These are phyloP conservation scores for Zoysia japonica DNA, from an alignment of 176 grass and related monocot genomes.

Conservation along the genomic window DNA sequence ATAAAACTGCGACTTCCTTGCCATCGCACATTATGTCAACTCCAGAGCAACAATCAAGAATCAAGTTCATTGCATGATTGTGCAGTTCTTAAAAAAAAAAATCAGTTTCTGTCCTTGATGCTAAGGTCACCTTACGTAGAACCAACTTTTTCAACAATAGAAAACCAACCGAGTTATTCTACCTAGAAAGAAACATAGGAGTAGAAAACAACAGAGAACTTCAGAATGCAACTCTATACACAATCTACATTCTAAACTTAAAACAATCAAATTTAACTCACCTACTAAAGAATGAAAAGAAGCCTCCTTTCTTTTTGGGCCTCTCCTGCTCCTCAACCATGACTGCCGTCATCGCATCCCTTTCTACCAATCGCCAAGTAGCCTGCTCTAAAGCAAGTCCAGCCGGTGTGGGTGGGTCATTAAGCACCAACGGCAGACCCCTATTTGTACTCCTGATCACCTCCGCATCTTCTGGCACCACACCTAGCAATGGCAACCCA, in stretches of 20 bases:
- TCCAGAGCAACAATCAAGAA: not conserved
- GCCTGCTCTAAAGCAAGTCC: slow-evolving; percentile 92
- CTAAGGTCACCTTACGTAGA: not conserved
- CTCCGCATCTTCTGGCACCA: slow-evolving; percentile 81
- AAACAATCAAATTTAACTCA: slow-evolving; percentile 10
- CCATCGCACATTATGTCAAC: too few relatives aligned
- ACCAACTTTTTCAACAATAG: not conserved
- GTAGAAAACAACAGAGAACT: not conserved
- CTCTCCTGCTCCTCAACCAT: slow-evolving; percentile 80
- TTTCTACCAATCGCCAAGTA: slow-evolving; percentile 79
- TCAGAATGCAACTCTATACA: slow-evolving; percentile 32
- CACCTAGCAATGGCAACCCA: slow-evolving; percentile 73
- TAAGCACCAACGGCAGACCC: slow-evolving; percentile 75
- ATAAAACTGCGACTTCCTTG: not conserved
- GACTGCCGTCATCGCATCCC: slow-evolving; percentile 81
- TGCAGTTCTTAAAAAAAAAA: not conserved
- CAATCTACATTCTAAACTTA: not conserved
- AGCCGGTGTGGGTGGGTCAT: slow-evolving; percentile 60
- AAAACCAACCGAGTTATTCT: not conserved
- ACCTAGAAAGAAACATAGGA: slow-evolving; percentile 1
- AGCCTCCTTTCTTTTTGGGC: slow-evolving; percentile 64
- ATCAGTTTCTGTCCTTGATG: not conserved
- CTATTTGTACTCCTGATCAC: slow-evolving; percentile 86
- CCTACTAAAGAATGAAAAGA: slow-evolving; percentile 72
- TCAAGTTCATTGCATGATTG: not conserved